Percentiles rank a stretch among this genome's conserved stretches.
phyloP scores from a whole-genome alignment of 2,329 filamentous ascomycete genomes.

The Pseudogymnoascus sp. region DNA sequence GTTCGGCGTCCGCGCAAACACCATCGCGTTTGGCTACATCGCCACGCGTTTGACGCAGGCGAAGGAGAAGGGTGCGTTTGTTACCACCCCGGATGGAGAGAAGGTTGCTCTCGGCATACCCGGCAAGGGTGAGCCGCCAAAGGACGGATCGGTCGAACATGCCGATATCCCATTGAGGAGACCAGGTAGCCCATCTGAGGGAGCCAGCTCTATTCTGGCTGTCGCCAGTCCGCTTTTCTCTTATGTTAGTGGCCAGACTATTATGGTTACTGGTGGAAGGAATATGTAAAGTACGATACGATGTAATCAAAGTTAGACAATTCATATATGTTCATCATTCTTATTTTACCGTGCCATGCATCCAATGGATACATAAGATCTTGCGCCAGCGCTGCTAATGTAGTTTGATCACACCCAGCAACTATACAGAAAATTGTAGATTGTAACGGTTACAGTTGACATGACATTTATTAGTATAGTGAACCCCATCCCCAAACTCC shows the following conservation, averaged over 20 bases:
- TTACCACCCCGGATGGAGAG: constrained; percentile 65
- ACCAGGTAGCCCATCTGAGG: constrained; percentile 70
- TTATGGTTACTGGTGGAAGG: constrained; percentile 73
- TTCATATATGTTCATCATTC: background rate
- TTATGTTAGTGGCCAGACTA: constrained; percentile 80
- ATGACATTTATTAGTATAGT: constrained; percentile 6
- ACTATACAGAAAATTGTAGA: background rate
- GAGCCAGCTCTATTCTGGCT: constrained; percentile 66
- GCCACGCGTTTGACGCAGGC: constrained; percentile 70
- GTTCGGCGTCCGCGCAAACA: constrained; percentile 77
- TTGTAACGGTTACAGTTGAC: constrained; percentile 2
- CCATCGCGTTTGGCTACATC: constrained; percentile 77
- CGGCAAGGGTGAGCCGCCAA: constrained; percentile 42
- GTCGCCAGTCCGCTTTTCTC: constrained; percentile 74
- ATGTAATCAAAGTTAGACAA: background rate
- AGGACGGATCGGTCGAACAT: constrained; percentile 36
- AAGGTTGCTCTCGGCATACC: constrained; percentile 70
- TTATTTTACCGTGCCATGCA: background rate
- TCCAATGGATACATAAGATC: background rate
- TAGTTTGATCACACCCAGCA: background rate
- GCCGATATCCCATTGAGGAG: constrained; percentile 71
- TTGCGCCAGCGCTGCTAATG: background rate
- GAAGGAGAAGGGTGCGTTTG: constrained; percentile 76
- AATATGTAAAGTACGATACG: constrained; percentile 38
- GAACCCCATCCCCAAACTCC: constrained; percentile 1